Evolutionary conservation across 495 filamentous ascomycete genomes (phyloP), one percentile per base, ranked within the genome.

Genomic region (Articulospora tetracladia): DNA sequence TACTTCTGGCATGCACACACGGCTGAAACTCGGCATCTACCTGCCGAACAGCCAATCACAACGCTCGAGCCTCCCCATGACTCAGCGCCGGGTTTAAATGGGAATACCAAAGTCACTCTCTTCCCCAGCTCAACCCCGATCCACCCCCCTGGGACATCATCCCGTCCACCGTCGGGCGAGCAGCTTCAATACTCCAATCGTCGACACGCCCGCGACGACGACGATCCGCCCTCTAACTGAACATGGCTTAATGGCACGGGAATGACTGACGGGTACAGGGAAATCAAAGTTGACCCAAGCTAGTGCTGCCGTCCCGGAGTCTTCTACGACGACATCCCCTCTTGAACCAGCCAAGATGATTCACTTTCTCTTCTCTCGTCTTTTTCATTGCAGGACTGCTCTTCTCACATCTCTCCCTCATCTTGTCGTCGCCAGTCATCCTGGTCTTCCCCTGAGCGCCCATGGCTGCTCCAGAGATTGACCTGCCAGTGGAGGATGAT

Each of bases 381-480:
- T 47, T 23, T n/a, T 47, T n/a, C 41, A n/a, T 47, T 47, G n/a
- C n/a, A n/a, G n/a, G n/a, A n/a, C n/a, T n/a, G n/a, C n/a, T n/a
- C n/a, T n/a, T n/a, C n/a, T n/a, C n/a, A 32, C 13, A 6, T 32
- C 30, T 4, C 13, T 32, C 30, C 13, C 30, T 4, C 4, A 32
- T 32, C 30, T 32, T 32, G 30, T 6, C 30, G 13, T 32, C 30
- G 4, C 13, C 30, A 32, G 4, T 32, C 4, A 32, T 13, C 13
- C 6, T 47, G 19, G 2, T 28, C 7, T 15, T 36, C 20, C 57
- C 25, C 22, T 7, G 15, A 22, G 30, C 13, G 41, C 25, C 34
- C 19, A 66, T 66, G 64, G 49, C 57, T n/a, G 39, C 57, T 41
- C 53, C 48, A 44, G 58, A 64, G 50, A 58, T 61, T 30, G 54